phyloP scores from a whole-genome alignment of 257 asterid genomes.

The Marsdenia floribunda region DNA sequence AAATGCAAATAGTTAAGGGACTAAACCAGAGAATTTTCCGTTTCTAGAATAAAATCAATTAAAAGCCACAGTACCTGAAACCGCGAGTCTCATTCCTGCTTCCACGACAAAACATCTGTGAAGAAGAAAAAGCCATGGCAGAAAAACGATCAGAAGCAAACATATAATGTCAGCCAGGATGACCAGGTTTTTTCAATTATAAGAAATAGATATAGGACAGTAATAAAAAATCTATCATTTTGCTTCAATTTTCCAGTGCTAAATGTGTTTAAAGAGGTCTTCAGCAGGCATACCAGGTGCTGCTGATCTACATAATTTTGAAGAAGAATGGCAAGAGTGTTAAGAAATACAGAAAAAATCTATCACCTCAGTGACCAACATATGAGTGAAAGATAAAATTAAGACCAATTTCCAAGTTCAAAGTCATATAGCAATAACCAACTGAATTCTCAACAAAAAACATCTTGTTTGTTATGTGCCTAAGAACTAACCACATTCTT shows the following conservation, averaged over 20 bases:
- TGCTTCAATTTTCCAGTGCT: neutral
- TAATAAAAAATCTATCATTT: neutral
- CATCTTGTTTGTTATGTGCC: neutral
- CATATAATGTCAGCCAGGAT: neutral
- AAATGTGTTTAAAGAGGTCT: neutral
- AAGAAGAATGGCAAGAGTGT: neutral
- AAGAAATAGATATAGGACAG: neutral
- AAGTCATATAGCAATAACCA: neutral
- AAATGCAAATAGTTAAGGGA: no score
- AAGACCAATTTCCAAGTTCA: neutral
- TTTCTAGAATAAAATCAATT: neutral
- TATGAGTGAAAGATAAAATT: neutral
- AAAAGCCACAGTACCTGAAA: conserved; percentile 55
- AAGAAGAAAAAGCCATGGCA: conserved; percentile 15
- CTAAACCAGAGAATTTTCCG: no score
- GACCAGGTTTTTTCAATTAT: neutral
- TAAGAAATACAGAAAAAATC: neutral
- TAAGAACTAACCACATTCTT: neutral
- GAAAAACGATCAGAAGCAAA: conserved; percentile 19
- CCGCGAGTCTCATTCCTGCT: conserved; percentile 91
- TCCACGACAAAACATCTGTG: conserved; percentile 93
- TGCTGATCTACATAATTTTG: neutral
- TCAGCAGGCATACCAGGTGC: neutral
- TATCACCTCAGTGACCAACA: neutral
- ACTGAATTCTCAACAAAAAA: neutral